Evolutionary conservation across 805 yeast genomes (phyloP).

Genomic region (Metschnikowia cerradonensis): DNA sequence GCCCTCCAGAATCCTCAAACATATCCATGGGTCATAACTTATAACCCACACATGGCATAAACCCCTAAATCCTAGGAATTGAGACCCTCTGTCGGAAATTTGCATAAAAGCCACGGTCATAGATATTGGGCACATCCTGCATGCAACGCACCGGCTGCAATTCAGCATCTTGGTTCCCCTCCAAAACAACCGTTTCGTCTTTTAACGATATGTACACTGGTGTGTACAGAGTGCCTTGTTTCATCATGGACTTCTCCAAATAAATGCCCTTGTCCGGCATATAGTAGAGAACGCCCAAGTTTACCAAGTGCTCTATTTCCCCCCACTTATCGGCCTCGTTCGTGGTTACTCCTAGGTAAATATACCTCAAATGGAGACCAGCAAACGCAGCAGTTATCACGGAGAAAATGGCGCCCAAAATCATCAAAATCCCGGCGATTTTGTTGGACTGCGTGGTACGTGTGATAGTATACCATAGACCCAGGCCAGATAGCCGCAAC

Average conservation of each 20-base stretch:
- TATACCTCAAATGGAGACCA: conserved; percentile 34
- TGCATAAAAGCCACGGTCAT: conserved; percentile 46
- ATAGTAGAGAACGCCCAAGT: conserved; percentile 12
- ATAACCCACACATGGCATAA: no score
- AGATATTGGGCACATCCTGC: conserved; percentile 38
- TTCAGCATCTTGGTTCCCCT: not conserved
- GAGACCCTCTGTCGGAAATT: conserved; percentile 25
- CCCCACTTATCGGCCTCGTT: conserved; percentile 74
- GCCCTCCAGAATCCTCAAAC: not conserved
- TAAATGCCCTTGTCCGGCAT: conserved; percentile 11
- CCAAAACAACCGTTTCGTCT: conserved; percentile 22
- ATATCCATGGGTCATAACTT: not conserved
- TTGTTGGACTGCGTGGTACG: conserved; percentile 31
- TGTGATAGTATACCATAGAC: conserved; percentile 22
- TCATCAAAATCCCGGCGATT: conserved; percentile 40
- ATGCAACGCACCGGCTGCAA: conserved; percentile 4
- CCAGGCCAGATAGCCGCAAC: not conserved
- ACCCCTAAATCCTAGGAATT: no score
- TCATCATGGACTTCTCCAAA: conserved; percentile 22
- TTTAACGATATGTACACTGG: conserved; percentile 28
- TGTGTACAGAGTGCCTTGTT: conserved; percentile 10
- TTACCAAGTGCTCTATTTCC: conserved; percentile 40
- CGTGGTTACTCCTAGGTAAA: conserved; percentile 68
- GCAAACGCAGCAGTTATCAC: conserved; percentile 41
- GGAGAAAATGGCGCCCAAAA: conserved; percentile 43